Percentiles rank a stretch among this genome's conserved stretches.
Evolutionary conservation across 2,329 filamentous ascomycete species (phyloP).

Genomic region (Alternaria sp.): DNA sequence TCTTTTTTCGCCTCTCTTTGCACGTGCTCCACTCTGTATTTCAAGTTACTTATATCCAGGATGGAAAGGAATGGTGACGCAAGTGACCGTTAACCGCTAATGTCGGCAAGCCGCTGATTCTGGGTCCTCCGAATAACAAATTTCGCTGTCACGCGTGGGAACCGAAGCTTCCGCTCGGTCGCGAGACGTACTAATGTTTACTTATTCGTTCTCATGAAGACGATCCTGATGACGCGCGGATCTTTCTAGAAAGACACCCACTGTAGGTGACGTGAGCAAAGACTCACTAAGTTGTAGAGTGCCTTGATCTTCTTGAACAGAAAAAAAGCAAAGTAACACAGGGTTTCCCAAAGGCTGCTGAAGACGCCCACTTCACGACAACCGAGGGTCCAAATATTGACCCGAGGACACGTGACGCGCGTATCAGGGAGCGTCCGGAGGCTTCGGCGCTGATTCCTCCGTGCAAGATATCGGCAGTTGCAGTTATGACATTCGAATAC

Average conservation of each 20-base stretch:
- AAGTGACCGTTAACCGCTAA: too few relatives aligned
- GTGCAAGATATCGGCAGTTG: constrained; percentile 27
- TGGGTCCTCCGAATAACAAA: not conserved
- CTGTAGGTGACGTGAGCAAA: not conserved
- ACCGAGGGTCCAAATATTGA: not conserved
- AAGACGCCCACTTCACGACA: not conserved
- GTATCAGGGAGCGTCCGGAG: not conserved
- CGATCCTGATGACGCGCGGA: not conserved
- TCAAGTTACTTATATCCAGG: too few relatives aligned
- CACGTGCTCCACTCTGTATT: too few relatives aligned
- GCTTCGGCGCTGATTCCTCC: not conserved
- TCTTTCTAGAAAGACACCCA: too few relatives aligned
- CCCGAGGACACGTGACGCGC: constrained; percentile 9
- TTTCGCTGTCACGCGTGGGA: not conserved
- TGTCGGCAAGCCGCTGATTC: too few relatives aligned
- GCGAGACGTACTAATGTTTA: not conserved
- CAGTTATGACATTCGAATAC: constrained; percentile 16
- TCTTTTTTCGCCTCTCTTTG: too few relatives aligned
- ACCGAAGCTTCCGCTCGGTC: not conserved
- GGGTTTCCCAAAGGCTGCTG: not conserved
- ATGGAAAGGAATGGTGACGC: too few relatives aligned
- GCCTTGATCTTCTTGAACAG: not conserved
- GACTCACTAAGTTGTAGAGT: not conserved
- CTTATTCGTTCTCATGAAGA: not conserved
- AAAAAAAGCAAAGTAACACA: not conserved